These are phyloP conservation scores for Dioscorea zingiberensis DNA, from an alignment of 106 monocot species.

Conservation along the genomic window DNA sequence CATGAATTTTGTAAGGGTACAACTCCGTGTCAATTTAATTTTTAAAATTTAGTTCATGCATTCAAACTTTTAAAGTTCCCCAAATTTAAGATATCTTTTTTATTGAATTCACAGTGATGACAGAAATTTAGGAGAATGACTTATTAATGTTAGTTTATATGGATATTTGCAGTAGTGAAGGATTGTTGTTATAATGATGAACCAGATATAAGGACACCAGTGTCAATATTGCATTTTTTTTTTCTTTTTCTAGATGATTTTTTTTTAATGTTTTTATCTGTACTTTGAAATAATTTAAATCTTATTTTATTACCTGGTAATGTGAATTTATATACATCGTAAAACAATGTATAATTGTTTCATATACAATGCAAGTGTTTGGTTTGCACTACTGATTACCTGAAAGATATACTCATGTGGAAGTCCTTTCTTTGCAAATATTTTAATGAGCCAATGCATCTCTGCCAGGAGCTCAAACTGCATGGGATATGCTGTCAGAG, in stretches of 20 bases:
- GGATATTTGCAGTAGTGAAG: background rate
- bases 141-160: background rate
- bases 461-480: slow-evolving; percentile 61
- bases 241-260: too few relatives aligned
- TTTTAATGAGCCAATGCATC: background rate
- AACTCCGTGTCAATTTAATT: background rate
- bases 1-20: slow-evolving; percentile 25
- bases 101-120: too few relatives aligned
- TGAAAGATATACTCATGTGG: background rate
- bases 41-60: background rate
- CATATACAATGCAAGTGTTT: background rate
- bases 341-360: background rate
- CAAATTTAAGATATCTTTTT: background rate
- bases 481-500: slow-evolving; percentile 94
- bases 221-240: too few relatives aligned
- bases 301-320: background rate
- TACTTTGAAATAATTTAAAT: background rate
- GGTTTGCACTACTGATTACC: background rate
- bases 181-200: too few relatives aligned
- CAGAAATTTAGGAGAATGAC: too few relatives aligned
- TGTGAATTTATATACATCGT: background rate
- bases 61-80: background rate
- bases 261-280: background rate
- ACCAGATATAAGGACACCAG: too few relatives aligned
- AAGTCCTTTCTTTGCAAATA: background rate